phyloP scores from a whole-genome alignment of 2,329 filamentous ascomycete genomes.

The Fusarium euwallaceae region DNA sequence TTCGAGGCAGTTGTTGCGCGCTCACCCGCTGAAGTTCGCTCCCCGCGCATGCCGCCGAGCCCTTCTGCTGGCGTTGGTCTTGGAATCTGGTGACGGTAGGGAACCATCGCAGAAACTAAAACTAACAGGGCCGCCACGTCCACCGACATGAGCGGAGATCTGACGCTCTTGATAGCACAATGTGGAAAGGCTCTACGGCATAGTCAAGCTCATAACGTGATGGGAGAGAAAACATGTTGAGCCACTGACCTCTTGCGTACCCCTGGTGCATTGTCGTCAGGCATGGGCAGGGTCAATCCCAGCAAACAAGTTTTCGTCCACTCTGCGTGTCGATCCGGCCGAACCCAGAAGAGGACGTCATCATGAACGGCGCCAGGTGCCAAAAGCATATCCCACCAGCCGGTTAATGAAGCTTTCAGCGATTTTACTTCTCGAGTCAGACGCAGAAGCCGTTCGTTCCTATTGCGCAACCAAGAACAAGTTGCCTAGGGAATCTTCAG shows the following conservation, averaged over 20 bases:
- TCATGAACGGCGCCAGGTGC: slow-evolving; percentile 22
- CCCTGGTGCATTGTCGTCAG: slow-evolving; percentile 19
- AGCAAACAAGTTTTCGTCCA: slow-evolving; percentile 39
- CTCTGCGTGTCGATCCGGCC: slow-evolving; percentile 32
- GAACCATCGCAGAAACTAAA: not conserved
- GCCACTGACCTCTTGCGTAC: slow-evolving; percentile 1
- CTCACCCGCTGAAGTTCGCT: not conserved
- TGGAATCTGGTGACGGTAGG: slow-evolving; percentile 6
- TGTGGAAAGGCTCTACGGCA: not conserved
- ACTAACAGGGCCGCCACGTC: not conserved
- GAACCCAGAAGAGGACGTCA: slow-evolving; percentile 31
- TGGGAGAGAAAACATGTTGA: not conserved
- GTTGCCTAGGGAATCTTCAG: not conserved
- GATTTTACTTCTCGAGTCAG: slow-evolving; percentile 3
- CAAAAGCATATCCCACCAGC: slow-evolving; percentile 14
- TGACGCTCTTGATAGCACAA: not conserved
- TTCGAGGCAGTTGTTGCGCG: slow-evolving; percentile 1
- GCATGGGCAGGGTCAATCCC: slow-evolving; percentile 37
- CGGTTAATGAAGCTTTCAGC: slow-evolving; percentile 10
- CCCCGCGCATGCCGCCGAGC: slow-evolving; percentile 1
- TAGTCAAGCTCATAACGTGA: slow-evolving; percentile 3
- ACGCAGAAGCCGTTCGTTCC: not conserved
- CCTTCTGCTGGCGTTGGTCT: slow-evolving; percentile 14
- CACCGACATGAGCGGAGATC: slow-evolving; percentile 8
- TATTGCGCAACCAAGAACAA: not conserved